These are phyloP conservation scores for Periconia digitata DNA, from an alignment of 2,329 filamentous ascomycete genomes.

Conservation along the genomic window DNA sequence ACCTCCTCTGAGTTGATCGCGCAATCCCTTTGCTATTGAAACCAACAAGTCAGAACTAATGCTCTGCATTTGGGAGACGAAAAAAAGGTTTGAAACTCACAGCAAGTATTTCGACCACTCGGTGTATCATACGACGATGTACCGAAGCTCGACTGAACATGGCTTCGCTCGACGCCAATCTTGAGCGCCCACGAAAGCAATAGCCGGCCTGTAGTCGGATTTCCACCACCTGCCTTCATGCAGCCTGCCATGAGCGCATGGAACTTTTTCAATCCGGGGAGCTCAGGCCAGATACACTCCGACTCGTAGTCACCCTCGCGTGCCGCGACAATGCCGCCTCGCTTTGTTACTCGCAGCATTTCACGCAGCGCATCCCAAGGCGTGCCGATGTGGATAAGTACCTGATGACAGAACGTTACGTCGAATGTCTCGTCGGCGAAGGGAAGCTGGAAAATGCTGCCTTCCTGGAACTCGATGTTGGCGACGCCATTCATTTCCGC, in stretches of 20 bases:
- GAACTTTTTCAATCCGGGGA: background rate
- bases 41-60: background rate
- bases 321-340: slow-evolving; percentile 51
- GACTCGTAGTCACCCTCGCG: slow-evolving; percentile 14
- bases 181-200: slow-evolving; percentile 25
- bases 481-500: slow-evolving; percentile 25
- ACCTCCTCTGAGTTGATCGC: slow-evolving; percentile 4
- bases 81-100: slow-evolving; percentile 8
- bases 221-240: slow-evolving; percentile 23
- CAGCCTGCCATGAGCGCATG: background rate
- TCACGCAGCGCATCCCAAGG: slow-evolving; percentile 51
- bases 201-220: slow-evolving; percentile 20
- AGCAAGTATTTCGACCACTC: slow-evolving; percentile 25
- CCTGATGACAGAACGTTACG: slow-evolving; percentile 56
- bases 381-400: slow-evolving; percentile 54
- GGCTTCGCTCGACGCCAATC: slow-evolving; percentile 5
- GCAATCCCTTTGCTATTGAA: slow-evolving; percentile 4
- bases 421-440: slow-evolving; percentile 54
- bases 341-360: slow-evolving; percentile 55
- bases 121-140: slow-evolving; percentile 12
- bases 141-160: slow-evolving; percentile 4
- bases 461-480: slow-evolving; percentile 31
- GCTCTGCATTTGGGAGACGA: background rate
- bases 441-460: slow-evolving; percentile 37
- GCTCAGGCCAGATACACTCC: slow-evolving; percentile 25